A percentile compares a stretch with the other conserved stretches of the same genome.
Evolutionary conservation across 768 basidiomycete species (phyloP).

Genomic region (Coprinellus micaceus): DNA sequence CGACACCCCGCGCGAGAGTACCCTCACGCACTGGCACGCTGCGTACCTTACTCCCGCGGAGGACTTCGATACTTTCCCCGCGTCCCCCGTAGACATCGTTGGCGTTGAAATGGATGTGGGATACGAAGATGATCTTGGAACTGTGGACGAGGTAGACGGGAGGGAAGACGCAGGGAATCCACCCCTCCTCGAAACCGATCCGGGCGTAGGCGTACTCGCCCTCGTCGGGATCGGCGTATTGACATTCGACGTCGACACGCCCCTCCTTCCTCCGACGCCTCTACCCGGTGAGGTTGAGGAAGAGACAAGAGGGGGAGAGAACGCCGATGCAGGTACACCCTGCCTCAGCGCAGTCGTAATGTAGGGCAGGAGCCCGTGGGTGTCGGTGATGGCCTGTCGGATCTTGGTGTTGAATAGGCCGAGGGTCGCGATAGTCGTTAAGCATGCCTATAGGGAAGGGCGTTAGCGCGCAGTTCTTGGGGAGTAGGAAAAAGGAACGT

Average conservation of each 20-base stretch:
- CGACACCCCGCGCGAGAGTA: constrained; percentile 73
- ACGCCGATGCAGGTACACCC: background rate
- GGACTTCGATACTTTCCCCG: constrained; percentile 18
- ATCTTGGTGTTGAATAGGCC: constrained; percentile 71
- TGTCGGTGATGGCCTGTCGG: constrained; percentile 63
- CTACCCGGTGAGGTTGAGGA: background rate
- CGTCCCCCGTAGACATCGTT: background rate
- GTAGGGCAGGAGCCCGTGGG: constrained; percentile 40
- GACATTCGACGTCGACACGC: too few relatives aligned
- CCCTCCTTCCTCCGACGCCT: background rate
- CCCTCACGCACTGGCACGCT: constrained; percentile 81
- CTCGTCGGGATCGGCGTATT: too few relatives aligned
- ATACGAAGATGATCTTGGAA: too few relatives aligned
- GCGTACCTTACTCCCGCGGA: constrained; percentile 74
- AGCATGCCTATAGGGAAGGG: constrained; percentile 47
- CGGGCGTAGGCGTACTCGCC: too few relatives aligned
- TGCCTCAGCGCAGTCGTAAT: constrained; percentile 7
- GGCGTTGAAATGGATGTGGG: background rate
- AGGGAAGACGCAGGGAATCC: constrained; percentile 26
- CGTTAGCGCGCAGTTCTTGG: background rate
- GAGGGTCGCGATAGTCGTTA: constrained; percentile 73
- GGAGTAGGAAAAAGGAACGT: too few relatives aligned
- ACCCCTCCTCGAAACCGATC: constrained; percentile 4
- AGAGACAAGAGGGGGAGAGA: background rate
- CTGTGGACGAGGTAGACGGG: too few relatives aligned